Percentiles rank a stretch among this genome's conserved stretches.
Conservation (phyloP, 257 asterid species). For the Nicotiana attenuata region DNA sequence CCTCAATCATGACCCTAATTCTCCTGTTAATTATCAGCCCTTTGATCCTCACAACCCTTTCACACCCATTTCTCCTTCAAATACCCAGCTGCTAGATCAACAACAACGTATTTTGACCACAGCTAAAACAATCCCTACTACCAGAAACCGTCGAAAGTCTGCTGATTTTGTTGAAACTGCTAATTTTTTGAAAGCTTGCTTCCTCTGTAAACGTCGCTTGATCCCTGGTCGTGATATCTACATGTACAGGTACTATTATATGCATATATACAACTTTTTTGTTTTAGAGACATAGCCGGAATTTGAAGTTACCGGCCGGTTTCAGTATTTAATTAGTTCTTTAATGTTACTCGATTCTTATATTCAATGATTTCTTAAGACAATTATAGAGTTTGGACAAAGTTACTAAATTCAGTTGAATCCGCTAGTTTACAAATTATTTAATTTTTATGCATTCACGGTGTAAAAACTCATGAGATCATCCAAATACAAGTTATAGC, state of each 20-base stretch:
- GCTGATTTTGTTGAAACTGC: conserved; percentile 12
- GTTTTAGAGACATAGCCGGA: too few species aligned
- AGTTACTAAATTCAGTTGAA: too few species aligned
- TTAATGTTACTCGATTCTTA: too few species aligned
- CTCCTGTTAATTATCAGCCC: not conserved
- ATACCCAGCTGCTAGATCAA: not conserved
- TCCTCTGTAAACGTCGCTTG: conserved; percentile 14
- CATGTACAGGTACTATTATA: conserved; percentile 13
- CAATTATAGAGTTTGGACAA: too few species aligned
- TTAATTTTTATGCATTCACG: not conserved
- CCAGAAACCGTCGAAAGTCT: conserved; percentile 2
- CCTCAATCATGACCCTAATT: not conserved
- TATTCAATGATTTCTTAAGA: too few species aligned
- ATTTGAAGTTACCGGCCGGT: too few species aligned
- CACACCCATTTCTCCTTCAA: not conserved
- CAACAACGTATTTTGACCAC: not conserved
- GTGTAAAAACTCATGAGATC: not conserved
- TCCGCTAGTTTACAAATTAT: too few species aligned
- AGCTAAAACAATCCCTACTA: not conserved
- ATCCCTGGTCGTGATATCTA: conserved; percentile 18
- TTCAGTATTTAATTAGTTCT: too few species aligned
- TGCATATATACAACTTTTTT: not conserved
- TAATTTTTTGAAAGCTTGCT: conserved; percentile 13
- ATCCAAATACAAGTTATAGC: not conserved
- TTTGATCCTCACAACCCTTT: conserved; percentile 8